Conservation (phyloP, 1,284 basidiomycete species). For the Spongispora temasekensis region DNA sequence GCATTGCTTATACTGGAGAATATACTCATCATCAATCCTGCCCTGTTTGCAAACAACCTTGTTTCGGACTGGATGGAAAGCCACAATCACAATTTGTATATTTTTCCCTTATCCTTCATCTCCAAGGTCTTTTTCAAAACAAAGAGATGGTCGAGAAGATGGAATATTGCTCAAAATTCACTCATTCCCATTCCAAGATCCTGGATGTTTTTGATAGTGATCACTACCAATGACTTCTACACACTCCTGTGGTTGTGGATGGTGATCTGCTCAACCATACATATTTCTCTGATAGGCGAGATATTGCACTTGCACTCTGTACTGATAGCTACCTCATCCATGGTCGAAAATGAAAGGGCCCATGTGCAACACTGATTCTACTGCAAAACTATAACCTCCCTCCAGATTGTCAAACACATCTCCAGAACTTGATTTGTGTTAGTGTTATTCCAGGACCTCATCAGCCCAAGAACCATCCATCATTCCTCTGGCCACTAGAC, state of each 20-base stretch:
- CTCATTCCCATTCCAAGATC: constrained; percentile 9
- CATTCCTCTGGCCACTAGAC: background rate
- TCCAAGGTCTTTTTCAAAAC: constrained; percentile 30
- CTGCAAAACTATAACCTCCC: constrained; percentile 1
- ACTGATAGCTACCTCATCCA: constrained; percentile 35
- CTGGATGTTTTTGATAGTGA: constrained; percentile 22
- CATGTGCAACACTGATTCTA: background rate
- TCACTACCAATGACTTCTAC: constrained; percentile 17
- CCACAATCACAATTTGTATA: constrained; percentile 22
- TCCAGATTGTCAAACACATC: background rate
- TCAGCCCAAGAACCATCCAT: background rate
- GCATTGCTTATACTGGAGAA: constrained; percentile 19
- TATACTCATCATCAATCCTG: constrained; percentile 15
- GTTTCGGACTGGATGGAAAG: constrained; percentile 11
- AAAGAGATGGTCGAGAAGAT: constrained; percentile 13
- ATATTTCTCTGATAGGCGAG: constrained; percentile 32
- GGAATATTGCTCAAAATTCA: constrained; percentile 21
- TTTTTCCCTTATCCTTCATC: constrained; percentile 37
- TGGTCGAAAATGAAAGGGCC: constrained; percentile 8
- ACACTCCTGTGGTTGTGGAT: constrained; percentile 24
- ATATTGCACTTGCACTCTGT: constrained; percentile 35
- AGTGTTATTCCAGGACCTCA: constrained; percentile 2
- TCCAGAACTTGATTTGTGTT: background rate
- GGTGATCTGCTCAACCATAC: constrained; percentile 17
- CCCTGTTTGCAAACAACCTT: constrained; percentile 19